Evolutionary conservation across 139 green algal genomes (phyloP).

Genomic region (Chlamydomonas asymmetrica): DNA sequence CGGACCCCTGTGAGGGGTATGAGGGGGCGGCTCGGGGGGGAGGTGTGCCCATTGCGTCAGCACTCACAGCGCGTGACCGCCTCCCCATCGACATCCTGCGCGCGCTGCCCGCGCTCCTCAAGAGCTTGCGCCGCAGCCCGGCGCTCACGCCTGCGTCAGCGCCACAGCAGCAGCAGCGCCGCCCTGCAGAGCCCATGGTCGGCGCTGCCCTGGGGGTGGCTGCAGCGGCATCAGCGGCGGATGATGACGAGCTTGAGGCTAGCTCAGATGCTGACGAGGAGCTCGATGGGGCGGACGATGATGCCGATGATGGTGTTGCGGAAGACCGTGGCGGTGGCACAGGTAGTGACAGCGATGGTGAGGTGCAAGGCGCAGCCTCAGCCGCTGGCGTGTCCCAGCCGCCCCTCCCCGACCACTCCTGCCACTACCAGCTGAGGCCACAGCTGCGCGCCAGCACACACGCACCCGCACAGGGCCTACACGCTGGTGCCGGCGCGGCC

Average conservation of each 20-base stretch:
- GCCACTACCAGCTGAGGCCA: background rate
- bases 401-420: background rate
- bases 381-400: background rate
- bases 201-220: background rate
- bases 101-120: slow-evolving; percentile 16
- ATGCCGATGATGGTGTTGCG: background rate
- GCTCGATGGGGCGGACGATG: background rate
- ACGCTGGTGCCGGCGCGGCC: no score
- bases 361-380: background rate
- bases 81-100: slow-evolving; percentile 48
- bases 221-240: background rate
- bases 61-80: slow-evolving; percentile 33
- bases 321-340: background rate
- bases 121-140: no score
- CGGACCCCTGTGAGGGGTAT: no score
- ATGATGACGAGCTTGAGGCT: background rate
- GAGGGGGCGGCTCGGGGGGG: no score
- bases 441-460: no score
- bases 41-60: slow-evolving; percentile 8
- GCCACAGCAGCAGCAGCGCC: background rate
- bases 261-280: background rate
- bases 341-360: background rate
- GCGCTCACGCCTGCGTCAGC: no score
- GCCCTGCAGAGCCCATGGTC: no score
- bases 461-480: no score